Conservation (phyloP, 2,329 filamentous ascomycete species). For the Trichoderma citrinoviride region DNA sequence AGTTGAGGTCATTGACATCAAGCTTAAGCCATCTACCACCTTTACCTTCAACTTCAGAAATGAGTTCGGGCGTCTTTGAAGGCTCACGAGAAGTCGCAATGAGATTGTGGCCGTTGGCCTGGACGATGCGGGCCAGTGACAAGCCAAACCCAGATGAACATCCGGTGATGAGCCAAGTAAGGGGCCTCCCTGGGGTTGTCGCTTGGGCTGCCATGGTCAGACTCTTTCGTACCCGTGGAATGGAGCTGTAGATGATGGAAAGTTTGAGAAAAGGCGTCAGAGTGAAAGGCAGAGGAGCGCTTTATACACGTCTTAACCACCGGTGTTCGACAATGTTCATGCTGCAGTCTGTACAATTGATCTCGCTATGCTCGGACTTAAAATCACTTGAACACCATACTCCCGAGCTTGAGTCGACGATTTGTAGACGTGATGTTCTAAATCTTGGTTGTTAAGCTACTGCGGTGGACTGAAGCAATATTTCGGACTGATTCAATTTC, state of each 20-base stretch:
- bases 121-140: slow-evolving; percentile 5
- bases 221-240: neutral
- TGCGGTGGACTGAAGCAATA: neutral
- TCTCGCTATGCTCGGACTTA: neutral
- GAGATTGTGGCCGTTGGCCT: slow-evolving; percentile 5
- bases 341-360: neutral
- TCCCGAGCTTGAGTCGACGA: too few relatives aligned
- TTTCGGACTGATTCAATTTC: neutral
- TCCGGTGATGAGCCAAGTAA: slow-evolving; percentile 13
- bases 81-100: slow-evolving; percentile 7
- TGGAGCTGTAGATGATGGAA: neutral
- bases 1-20: neutral
- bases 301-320: neutral
- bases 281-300: too few relatives aligned
- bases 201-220: neutral
- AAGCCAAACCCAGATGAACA: slow-evolving; percentile 10
- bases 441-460: neutral
- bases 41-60: neutral
- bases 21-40: slow-evolving; percentile 3
- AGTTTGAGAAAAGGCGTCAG: neutral
- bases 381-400: neutral
- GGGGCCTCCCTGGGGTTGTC: neutral
- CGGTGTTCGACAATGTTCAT: too few relatives aligned
- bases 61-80: neutral
- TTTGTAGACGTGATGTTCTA: neutral